phyloP scores from a whole-genome alignment of 768 basidiomycete species.

The Chalciporus piperatus region DNA sequence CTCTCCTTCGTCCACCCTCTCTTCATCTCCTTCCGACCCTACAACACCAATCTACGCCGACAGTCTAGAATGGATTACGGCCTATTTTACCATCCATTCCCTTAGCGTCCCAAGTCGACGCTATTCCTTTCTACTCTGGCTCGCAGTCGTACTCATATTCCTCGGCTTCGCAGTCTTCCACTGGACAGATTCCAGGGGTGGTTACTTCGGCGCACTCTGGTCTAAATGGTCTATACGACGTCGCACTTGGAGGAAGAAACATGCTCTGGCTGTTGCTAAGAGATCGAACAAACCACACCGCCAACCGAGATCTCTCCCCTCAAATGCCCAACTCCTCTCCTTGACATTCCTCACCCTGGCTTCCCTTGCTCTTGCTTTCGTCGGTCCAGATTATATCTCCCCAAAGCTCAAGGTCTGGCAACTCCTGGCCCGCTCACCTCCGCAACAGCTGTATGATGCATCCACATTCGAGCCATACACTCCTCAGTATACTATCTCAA shows the following conservation, averaged over 20 bases:
- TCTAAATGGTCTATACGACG: conserved; percentile 57
- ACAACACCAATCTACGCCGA: conserved; percentile 43
- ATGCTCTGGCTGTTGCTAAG: conserved; percentile 35
- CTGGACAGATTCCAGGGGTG: conserved; percentile 39
- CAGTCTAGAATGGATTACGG: conserved; percentile 50
- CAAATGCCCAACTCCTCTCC: conserved; percentile 60
- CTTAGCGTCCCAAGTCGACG: conserved; percentile 50
- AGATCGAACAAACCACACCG: conserved; percentile 34
- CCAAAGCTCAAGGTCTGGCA: conserved; percentile 48
- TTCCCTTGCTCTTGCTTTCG: conserved; percentile 46
- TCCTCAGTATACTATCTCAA: conserved; percentile 59
- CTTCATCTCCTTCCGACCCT: conserved; percentile 33
- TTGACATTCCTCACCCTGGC: conserved; percentile 43
- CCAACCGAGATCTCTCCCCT: conserved; percentile 50
- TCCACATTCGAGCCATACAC: conserved; percentile 37
- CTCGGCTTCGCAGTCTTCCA: conserved; percentile 42
- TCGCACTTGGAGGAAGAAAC: conserved; percentile 55
- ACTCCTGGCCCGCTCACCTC: conserved; percentile 23
- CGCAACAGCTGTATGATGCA: conserved; percentile 27
- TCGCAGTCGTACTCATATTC: conserved; percentile 44
- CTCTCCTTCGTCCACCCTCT: conserved; percentile 3
- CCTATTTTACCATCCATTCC: conserved; percentile 57
- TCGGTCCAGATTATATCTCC: conserved; percentile 68
- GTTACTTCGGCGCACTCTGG: conserved; percentile 52
- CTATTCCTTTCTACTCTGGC: conserved; percentile 60